A percentile compares a stretch with the other conserved stretches of the same genome.
Conservation (phyloP, 192 early-diverging fungal species). For the Entophlyctis helioformis region DNA sequence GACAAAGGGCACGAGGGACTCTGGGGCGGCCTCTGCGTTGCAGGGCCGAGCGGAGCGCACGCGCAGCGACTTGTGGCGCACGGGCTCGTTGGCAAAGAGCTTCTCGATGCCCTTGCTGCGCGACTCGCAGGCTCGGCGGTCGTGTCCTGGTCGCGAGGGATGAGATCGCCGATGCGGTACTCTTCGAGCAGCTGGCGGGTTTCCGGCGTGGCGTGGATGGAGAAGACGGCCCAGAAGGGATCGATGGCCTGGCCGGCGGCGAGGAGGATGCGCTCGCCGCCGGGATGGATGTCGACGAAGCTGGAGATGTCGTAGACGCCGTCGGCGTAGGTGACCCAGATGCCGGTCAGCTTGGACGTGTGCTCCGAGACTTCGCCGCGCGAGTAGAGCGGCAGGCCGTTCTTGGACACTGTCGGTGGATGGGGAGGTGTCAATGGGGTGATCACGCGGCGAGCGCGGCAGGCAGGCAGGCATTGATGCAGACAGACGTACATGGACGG, state of each 20-base stretch:
- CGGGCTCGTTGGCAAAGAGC: conserved; percentile 59
- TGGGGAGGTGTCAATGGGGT: no score
- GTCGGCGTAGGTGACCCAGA: conserved; percentile 27
- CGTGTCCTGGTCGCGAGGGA: conserved; percentile 2
- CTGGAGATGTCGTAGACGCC: conserved; percentile 41
- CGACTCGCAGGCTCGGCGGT: background rate
- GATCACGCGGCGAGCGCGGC: no score
- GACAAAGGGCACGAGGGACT: conserved; percentile 47
- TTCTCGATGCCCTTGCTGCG: conserved; percentile 4
- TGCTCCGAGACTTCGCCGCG: conserved; percentile 26
- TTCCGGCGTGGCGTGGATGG: conserved; percentile 25
- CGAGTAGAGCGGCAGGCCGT: conserved; percentile 9
- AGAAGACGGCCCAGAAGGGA: conserved; percentile 41
- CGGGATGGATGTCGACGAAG: conserved; percentile 40
- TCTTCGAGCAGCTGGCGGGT: conserved; percentile 28
- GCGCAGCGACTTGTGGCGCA: conserved; percentile 45
- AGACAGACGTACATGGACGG: no score
- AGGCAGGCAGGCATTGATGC: no score
- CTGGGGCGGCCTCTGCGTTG: conserved; percentile 70
- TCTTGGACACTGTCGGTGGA: no score
- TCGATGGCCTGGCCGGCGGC: conserved; percentile 42
- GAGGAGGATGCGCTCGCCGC: conserved; percentile 34
- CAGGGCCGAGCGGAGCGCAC: conserved; percentile 61
- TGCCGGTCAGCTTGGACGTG: conserved; percentile 21
- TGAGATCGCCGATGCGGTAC: conserved; percentile 32